Conservation (phyloP, 306 rosid genomes). For the Prosopis cineraria region DNA sequence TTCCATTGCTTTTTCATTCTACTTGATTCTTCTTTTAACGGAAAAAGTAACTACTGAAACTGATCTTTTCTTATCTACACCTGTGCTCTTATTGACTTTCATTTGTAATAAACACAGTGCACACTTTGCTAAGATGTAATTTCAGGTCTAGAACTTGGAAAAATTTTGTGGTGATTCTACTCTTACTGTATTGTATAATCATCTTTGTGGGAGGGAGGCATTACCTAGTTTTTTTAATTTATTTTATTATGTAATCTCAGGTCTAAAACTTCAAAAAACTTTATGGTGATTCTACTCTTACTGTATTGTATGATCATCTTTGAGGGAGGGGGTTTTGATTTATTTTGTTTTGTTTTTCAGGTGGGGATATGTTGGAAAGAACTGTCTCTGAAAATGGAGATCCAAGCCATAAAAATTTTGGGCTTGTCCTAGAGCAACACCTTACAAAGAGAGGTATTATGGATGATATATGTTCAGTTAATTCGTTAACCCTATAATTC, state of each 20-base stretch:
- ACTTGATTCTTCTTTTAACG: not conserved
- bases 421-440: slow-evolving; percentile 41
- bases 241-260: too few species aligned
- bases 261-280: too few species aligned
- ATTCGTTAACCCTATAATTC: slow-evolving; percentile 20
- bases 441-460: slow-evolving; percentile 44
- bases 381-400: slow-evolving; percentile 36
- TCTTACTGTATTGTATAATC: slow-evolving; percentile 10
- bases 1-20: not conserved
- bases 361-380: slow-evolving; percentile 41
- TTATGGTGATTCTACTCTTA: too few species aligned
- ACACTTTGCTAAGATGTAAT: not conserved
- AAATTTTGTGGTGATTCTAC: not conserved
- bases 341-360: slow-evolving; percentile 48
- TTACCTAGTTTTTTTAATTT: slow-evolving; percentile 27
- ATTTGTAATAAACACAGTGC: not conserved
- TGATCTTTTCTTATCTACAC: not conserved
- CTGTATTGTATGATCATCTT: too few species aligned
- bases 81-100: slow-evolving; percentile 8
- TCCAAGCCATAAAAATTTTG: slow-evolving; percentile 35
- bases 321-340: too few species aligned
- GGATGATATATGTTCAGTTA: slow-evolving; percentile 9
- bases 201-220: not conserved
- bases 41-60: not conserved
- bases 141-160: not conserved